Conservation (phyloP, 2,329 filamentous ascomycete species). For the Pseudohalonectria lignicola region DNA sequence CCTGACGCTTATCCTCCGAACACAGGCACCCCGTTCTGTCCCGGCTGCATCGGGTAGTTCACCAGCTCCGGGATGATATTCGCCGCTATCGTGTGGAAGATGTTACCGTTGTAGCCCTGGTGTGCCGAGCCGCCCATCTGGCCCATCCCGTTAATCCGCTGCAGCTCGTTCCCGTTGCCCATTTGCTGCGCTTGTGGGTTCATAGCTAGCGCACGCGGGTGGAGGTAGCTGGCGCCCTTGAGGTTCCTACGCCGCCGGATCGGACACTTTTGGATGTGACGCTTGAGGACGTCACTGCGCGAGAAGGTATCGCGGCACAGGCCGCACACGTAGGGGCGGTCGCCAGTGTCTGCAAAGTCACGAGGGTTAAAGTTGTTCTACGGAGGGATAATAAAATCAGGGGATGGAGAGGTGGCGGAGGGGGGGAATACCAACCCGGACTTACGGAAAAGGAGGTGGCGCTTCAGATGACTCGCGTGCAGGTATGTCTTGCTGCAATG, state of each 20-base stretch:
- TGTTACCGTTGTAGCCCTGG: conserved; percentile 46
- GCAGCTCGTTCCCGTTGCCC: conserved; percentile 40
- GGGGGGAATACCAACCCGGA: too few relatives aligned
- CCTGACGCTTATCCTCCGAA: conserved; percentile 48
- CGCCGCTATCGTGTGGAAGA: conserved; percentile 48
- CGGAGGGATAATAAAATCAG: too few relatives aligned
- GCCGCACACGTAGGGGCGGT: conserved; percentile 96
- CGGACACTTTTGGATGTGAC: conserved; percentile 98
- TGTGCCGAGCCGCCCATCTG: conserved; percentile 37
- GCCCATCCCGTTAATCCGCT: conserved; percentile 50
- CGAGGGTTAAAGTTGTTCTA: too few relatives aligned
- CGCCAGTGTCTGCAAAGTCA: conserved; percentile 69
- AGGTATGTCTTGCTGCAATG: conserved; percentile 98
- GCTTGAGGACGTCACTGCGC: conserved; percentile 94
- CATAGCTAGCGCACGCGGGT: conserved; percentile 81
- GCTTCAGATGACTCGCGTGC: conserved; percentile 94
- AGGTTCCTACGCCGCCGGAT: conserved; percentile 93
- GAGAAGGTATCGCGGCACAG: conserved; percentile 97
- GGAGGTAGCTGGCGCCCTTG: conserved; percentile 85
- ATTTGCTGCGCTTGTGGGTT: conserved; percentile 51
- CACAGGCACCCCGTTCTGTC: conserved; percentile 54
- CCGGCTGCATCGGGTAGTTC: conserved; percentile 52
- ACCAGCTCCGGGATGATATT: conserved; percentile 53
- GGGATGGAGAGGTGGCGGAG: conserved; percentile 16
- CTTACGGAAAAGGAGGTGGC: conserved; percentile 92